phyloP scores from a whole-genome alignment of 2,329 filamentous ascomycete species.

The Phialemoniopsis sp. region DNA sequence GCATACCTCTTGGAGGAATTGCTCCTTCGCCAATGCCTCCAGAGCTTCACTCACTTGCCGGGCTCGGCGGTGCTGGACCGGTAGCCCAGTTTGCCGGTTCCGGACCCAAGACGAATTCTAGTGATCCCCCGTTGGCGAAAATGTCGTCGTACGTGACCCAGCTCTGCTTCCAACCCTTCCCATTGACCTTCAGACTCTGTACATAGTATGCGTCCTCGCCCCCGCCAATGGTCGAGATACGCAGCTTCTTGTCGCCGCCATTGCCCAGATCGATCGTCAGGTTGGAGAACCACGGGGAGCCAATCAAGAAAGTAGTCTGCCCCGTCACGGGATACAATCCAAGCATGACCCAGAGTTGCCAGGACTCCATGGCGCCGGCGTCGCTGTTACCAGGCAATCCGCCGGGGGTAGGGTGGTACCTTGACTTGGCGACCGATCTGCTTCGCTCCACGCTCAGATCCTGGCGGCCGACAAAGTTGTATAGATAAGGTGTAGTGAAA shows the following conservation, averaged over 20 bases:
- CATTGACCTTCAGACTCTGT: conserved; percentile 63
- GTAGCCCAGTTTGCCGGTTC: conserved; percentile 52
- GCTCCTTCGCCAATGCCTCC: no score
- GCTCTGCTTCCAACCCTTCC: conserved; percentile 53
- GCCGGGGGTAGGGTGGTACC: conserved; percentile 48
- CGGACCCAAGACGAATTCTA: conserved; percentile 61
- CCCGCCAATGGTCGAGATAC: conserved; percentile 49
- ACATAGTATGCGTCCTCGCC: conserved; percentile 52
- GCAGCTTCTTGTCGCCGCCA: conserved; percentile 39
- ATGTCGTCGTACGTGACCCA: conserved; percentile 66
- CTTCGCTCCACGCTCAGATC: conserved; percentile 56
- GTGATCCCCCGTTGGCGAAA: conserved; percentile 57
- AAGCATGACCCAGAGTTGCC: conserved; percentile 65
- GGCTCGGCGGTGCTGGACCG: conserved; percentile 51
- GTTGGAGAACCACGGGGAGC: conserved; percentile 58
- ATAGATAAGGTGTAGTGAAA: conserved; percentile 66
- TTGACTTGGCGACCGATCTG: conserved; percentile 53
- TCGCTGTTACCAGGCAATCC: conserved; percentile 69
- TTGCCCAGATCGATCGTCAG: conserved; percentile 54
- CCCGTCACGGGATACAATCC: conserved; percentile 65
- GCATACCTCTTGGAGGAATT: no score
- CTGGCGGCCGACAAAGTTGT: conserved; percentile 62
- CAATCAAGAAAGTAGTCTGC: conserved; percentile 63
- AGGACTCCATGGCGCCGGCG: conserved; percentile 69
- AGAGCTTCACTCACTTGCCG: conserved; percentile 35